Evolutionary conservation across 371 early-diverging fungal genomes (phyloP).

Genomic region (Haplosporangium sp.): DNA sequence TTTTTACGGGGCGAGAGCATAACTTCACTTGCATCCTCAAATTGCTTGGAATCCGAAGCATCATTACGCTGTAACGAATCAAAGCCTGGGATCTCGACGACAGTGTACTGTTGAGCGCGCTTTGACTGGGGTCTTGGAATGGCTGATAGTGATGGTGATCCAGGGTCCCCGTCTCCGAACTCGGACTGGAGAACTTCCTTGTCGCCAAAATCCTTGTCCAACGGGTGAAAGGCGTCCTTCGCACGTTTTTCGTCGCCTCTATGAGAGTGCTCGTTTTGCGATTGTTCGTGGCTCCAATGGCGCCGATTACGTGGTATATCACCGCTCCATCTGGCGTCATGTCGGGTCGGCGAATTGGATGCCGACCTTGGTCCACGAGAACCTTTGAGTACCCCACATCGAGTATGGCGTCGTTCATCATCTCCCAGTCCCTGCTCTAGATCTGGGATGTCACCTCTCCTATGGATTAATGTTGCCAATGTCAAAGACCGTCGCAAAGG

Average conservation of each 20-base stretch:
- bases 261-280: neutral
- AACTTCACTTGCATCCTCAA: constrained; percentile 15
- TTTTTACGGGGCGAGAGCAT: constrained; percentile 14
- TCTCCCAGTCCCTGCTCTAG: constrained; percentile 22
- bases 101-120: constrained; percentile 16
- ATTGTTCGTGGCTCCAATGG: constrained; percentile 5
- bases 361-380: constrained; percentile 15
- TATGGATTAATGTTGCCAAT: constrained; percentile 21
- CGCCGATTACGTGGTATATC: neutral
- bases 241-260: neutral
- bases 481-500: constrained; percentile 36
- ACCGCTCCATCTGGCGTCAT: neutral
- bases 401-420: neutral
- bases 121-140: neutral
- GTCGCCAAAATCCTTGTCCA: neutral
- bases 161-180: constrained; percentile 8
- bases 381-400: neutral
- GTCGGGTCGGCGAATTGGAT: constrained; percentile 18
- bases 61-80: constrained; percentile 18
- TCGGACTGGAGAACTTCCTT: constrained; percentile 10
- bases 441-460: constrained; percentile 5
- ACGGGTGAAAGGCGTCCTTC: too few species aligned
- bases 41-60: constrained; percentile 7
- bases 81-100: constrained; percentile 41
- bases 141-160: neutral